Conservation (phyloP, 192 early-diverging fungal genomes). For the Pecoramyces ruminantium region DNA sequence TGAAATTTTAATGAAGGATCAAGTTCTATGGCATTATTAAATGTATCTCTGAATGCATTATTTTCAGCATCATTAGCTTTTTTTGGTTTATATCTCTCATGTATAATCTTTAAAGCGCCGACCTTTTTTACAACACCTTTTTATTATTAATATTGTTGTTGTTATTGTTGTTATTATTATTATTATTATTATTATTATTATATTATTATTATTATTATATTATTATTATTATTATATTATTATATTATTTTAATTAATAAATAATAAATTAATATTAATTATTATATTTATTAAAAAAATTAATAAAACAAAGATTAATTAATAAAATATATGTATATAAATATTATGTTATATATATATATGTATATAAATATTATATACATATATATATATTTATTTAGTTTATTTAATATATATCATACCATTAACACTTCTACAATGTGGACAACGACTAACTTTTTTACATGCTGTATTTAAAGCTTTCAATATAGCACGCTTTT, state of each 20-base stretch:
- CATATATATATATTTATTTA: too few species aligned
- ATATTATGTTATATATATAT: too few species aligned
- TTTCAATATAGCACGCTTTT: slow-evolving; percentile 62
- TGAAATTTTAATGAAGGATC: slow-evolving; percentile 62
- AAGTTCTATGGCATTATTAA: slow-evolving; percentile 48
- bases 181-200: not conserved
- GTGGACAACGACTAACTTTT: slow-evolving; percentile 35
- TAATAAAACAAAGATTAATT: too few species aligned
- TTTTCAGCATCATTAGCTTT: slow-evolving; percentile 43
- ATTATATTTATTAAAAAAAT: too few species aligned
- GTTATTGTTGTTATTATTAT: not conserved
- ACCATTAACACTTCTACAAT: not conserved
- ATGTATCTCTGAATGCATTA: slow-evolving; percentile 51
- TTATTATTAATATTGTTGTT: not conserved
- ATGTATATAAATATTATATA: too few species aligned
- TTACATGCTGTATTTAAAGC: slow-evolving; percentile 68
- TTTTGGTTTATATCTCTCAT: slow-evolving; percentile 83
- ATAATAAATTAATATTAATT: too few species aligned
- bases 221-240: too few species aligned
- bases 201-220: too few species aligned
- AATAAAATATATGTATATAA: too few species aligned
- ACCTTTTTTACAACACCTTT: slow-evolving; percentile 83
- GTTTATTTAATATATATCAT: not conserved
- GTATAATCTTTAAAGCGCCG: slow-evolving; percentile 82
- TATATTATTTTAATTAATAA: too few species aligned